phyloP scores from a whole-genome alignment of 192 early-diverging fungal genomes.

The Linnemannia hyalina region DNA sequence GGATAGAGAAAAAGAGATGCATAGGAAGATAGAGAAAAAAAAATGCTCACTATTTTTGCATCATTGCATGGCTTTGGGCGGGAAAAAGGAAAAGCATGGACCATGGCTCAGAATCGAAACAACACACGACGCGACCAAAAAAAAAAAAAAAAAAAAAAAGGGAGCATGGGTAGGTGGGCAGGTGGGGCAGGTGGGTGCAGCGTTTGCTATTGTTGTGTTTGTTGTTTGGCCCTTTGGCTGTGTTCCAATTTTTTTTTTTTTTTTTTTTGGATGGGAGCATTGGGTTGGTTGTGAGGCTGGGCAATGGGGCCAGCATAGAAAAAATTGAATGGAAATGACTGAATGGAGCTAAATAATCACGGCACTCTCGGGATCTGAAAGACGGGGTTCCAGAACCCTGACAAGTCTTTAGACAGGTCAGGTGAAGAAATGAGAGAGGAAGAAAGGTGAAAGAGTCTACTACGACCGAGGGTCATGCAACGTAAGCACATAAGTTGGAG shows the following conservation, averaged over 20 bases:
- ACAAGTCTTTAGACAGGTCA: too few species aligned
- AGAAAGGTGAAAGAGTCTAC: too few species aligned
- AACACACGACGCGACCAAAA: neutral
- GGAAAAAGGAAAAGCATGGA: neutral
- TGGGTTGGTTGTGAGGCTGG: too few species aligned
- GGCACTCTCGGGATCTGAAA: too few species aligned
- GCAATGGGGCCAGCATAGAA: too few species aligned
- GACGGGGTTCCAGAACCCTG: too few species aligned
- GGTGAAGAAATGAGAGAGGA: too few species aligned
- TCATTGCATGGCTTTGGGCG: neutral
- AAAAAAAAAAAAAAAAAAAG: neutral
- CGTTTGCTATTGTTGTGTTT: neutral
- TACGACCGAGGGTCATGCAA: too few species aligned
- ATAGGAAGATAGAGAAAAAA: neutral
- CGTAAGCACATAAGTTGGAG: too few species aligned
- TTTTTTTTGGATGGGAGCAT: conserved; percentile 12
- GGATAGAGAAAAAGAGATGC: neutral
- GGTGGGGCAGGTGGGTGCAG: too few species aligned
- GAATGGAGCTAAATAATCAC: too few species aligned
- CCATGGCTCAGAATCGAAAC: neutral
- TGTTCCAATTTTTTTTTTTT: conserved; percentile 28
- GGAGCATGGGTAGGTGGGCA: neutral
- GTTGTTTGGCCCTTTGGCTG: conserved; percentile 3
- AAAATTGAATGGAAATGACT: too few species aligned
- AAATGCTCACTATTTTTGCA: neutral